phyloP scores from a whole-genome alignment of 2,329 filamentous ascomycete species.

The Tolypocladium tundrense region DNA sequence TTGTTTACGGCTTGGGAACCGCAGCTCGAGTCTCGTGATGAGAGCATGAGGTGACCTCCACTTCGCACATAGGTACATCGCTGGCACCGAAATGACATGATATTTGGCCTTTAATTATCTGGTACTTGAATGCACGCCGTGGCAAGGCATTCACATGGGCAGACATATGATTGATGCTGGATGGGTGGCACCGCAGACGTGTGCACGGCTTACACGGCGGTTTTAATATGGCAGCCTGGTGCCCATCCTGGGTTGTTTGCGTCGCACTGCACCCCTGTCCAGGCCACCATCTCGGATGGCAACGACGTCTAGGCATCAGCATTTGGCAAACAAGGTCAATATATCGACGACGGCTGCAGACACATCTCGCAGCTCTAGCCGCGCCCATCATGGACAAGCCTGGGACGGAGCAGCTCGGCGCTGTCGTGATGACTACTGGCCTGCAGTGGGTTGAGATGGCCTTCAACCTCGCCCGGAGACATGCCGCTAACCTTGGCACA shows the following conservation, averaged over 20 bases:
- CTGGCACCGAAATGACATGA: not conserved
- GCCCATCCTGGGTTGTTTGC: not conserved
- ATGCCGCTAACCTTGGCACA: not conserved
- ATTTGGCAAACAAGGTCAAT: not conserved
- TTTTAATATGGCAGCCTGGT: constrained; percentile 7
- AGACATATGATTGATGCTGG: not conserved
- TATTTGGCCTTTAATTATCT: not conserved
- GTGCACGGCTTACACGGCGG: not conserved
- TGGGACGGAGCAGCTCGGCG: not conserved
- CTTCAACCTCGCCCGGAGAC: not conserved
- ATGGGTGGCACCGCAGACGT: not conserved
- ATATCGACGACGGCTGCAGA: not conserved
- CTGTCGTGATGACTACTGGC: not conserved
- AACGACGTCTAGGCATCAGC: constrained; percentile 7
- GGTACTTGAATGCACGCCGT: not conserved
- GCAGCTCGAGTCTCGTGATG: no score
- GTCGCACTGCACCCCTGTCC: not conserved
- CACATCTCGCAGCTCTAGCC: not conserved
- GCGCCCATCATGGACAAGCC: not conserved
- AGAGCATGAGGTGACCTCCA: not conserved
- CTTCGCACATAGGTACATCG: not conserved
- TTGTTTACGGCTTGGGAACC: not conserved
- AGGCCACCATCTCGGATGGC: not conserved
- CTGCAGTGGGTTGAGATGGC: not conserved
- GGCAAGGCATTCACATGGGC: not conserved